Base-by-base conservation (phyloP, 257 asterid species). In the Echium plantagineum region DNA sequence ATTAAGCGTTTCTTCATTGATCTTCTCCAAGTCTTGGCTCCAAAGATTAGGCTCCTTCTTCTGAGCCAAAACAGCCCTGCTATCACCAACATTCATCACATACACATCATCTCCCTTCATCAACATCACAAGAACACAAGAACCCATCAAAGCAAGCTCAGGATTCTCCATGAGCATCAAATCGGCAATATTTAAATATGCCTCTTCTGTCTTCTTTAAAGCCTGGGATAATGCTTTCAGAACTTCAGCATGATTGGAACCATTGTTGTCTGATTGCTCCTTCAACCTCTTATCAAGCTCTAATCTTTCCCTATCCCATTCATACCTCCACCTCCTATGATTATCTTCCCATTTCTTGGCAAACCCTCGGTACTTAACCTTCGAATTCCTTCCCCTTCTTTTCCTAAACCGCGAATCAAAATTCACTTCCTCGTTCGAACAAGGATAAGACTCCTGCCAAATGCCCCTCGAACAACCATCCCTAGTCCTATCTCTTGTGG, bases 131-230 rank as follows among this genome's bases (percentile, higher is more conserved):
- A 91, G 89, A 69, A 85, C 95, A 68, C 98, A 91, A 20, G 96
- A 88, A 5, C 98, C 98, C 96, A 91, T 91, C 74, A 91, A 76
- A 52, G 96, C 91, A 59, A 91, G 70, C 74, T 91, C 98, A n/a
- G 98, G 98, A 62, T 91, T 91, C 71, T 84, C 95, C 80, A 66
- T 64, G 4, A 82, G 70, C 89, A 88, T 85, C 75, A 64, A 75
- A 68, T 91, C 98, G 31, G 98, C 90, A 58, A 88, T 61, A 68
- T 82, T 93, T 52, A 91, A 66, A 75, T 82, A 91, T 5, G 94
- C 78, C 22, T 81, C 95, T 72, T 90, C 98, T 0, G 98, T 87
- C 72, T 83, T 82, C 80, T 74, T 78, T 61, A 91, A 72, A 3
- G 96, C 98, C 52, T 69, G 74, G 0, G 93, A 78, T 6, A 91